These are phyloP conservation scores for Phytophthora gonapodyides DNA, from an alignment of 352 stramenopile species.

Conservation along the genomic window DNA sequence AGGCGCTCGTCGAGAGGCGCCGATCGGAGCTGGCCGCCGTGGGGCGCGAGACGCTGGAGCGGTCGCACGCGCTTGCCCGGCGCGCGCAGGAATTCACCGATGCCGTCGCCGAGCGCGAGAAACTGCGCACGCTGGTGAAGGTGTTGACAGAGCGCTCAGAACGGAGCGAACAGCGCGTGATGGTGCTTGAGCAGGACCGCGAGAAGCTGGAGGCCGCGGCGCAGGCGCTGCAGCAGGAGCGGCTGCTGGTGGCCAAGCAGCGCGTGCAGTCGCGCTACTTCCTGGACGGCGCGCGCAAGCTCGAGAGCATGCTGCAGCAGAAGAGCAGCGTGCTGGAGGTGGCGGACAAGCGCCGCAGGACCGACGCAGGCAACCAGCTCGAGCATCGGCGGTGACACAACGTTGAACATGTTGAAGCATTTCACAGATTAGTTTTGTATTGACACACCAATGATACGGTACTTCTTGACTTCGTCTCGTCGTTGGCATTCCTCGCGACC, in stretches of 20 bases:
- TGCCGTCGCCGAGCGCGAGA: constrained; percentile 45
- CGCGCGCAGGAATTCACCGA: constrained; percentile 41
- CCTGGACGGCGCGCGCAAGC: constrained; percentile 65
- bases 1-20: constrained; percentile 49
- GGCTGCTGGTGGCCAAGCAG: constrained; percentile 70
- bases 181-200: constrained; percentile 50
- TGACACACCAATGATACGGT: constrained; percentile 27
- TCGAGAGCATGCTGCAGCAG: constrained; percentile 65
- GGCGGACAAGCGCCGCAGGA: constrained; percentile 14
- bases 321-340: constrained; percentile 44
- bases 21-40: constrained; percentile 61
- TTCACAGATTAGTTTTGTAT: constrained; percentile 35
- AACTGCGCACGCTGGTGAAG: constrained; percentile 45
- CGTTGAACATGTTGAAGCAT: constrained; percentile 24
- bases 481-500: constrained; percentile 16
- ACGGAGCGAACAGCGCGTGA: constrained; percentile 37
- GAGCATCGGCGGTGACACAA: constrained; percentile 15
- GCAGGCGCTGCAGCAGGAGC: constrained; percentile 69
- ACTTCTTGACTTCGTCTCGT: constrained; percentile 5
- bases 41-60: constrained; percentile 69
- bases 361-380: constrained; percentile 25
- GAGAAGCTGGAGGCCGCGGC: constrained; percentile 55
- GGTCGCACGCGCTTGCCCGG: constrained; percentile 50
- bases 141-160: constrained; percentile 38
- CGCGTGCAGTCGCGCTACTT: constrained; percentile 79